These are phyloP conservation scores for Ophiostoma sp. DNA, from an alignment of 2,329 filamentous ascomycete species.

Conservation along the genomic window DNA sequence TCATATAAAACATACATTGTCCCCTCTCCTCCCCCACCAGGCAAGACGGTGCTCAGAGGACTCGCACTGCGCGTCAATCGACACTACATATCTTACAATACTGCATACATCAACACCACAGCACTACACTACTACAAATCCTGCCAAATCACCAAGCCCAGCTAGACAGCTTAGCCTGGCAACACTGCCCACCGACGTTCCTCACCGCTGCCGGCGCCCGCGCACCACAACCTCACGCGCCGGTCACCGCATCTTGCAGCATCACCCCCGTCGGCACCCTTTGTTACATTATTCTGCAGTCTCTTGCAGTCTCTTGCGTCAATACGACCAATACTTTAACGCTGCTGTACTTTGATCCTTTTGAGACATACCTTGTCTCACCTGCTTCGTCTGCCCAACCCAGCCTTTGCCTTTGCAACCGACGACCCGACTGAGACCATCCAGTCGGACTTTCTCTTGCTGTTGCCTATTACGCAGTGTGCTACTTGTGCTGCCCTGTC, in stretches of 20 bases:
- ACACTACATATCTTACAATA: too few species aligned
- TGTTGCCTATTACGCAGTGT: slow-evolving; percentile 11
- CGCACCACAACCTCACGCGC: slow-evolving; percentile 13
- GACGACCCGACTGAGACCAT: background rate
- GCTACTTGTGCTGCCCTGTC: slow-evolving; percentile 5
- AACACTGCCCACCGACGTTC: background rate
- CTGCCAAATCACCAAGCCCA: background rate
- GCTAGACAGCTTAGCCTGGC: background rate
- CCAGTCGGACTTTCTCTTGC: background rate
- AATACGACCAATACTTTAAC: slow-evolving; percentile 5
- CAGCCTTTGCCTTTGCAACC: background rate
- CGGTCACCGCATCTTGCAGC: slow-evolving; percentile 23
- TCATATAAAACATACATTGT: slow-evolving; percentile 6
- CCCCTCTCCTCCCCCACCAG: background rate
- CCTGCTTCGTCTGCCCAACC: background rate
- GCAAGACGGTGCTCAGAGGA: too few species aligned
- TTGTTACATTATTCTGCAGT: background rate
- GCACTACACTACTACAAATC: background rate
- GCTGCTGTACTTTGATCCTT: background rate
- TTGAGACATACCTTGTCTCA: slow-evolving; percentile 11
- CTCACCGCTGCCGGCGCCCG: slow-evolving; percentile 22
- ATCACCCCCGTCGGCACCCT: slow-evolving; percentile 3
- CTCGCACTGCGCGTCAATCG: background rate
- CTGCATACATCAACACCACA: background rate
- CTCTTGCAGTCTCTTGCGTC: background rate